Conservation (phyloP, 1,284 basidiomycete species). For the Tilletia indica region DNA sequence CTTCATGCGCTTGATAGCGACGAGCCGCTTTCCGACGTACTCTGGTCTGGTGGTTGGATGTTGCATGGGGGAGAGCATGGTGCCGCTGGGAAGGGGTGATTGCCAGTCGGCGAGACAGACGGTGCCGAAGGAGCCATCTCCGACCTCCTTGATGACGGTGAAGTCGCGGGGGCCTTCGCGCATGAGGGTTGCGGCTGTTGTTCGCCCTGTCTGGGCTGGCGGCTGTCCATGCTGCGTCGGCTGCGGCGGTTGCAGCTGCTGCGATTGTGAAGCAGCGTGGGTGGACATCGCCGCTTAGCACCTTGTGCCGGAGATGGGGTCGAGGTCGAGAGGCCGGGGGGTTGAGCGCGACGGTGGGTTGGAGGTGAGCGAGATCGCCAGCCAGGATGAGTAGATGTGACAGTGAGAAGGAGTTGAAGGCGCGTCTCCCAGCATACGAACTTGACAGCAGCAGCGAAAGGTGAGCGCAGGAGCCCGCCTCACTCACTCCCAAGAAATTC, state of each 20-base stretch:
- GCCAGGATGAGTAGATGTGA: too few relatives aligned
- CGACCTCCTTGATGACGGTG: conserved; percentile 50
- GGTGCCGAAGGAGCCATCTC: conserved; percentile 69
- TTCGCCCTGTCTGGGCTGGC: conserved; percentile 24
- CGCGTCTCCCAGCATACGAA: too few relatives aligned
- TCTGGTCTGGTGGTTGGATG: conserved; percentile 74
- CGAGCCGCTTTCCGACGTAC: conserved; percentile 88
- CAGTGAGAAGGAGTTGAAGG: too few relatives aligned
- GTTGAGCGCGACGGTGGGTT: too few relatives aligned
- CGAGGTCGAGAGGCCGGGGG: too few relatives aligned
- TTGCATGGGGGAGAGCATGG: conserved; percentile 55
- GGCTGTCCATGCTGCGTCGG: background rate
- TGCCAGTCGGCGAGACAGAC: conserved; percentile 99
- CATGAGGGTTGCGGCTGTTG: conserved; percentile 49
- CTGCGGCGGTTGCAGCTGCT: background rate
- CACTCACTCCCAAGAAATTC: too few relatives aligned
- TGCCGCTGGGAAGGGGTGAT: conserved; percentile 67
- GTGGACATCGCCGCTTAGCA: too few relatives aligned
- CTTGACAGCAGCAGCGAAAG: too few relatives aligned
- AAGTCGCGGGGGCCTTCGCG: conserved; percentile 48
- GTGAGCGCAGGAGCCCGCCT: too few relatives aligned
- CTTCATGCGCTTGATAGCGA: conserved; percentile 98
- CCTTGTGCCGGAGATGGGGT: too few relatives aligned
- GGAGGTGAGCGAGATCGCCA: too few relatives aligned
- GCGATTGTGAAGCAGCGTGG: background rate